Evolutionary conservation across 2,329 filamentous ascomycete species (phyloP).

Genomic region (Paraphoma chrysanthemicola): DNA sequence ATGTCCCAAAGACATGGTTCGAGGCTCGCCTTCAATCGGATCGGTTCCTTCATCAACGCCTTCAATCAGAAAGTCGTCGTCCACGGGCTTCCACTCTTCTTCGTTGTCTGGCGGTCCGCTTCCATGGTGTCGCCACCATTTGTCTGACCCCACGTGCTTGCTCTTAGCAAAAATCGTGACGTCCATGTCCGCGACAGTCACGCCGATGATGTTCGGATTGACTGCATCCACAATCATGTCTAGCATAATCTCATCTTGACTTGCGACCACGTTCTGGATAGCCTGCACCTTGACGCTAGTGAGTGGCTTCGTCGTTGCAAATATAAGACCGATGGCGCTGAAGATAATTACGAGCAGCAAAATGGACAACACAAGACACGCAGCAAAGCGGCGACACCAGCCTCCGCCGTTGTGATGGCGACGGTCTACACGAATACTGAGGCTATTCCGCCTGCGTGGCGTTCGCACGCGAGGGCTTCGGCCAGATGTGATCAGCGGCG

Average conservation of each 20-base stretch:
- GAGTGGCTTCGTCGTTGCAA: constrained; percentile 89
- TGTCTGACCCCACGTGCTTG: constrained; percentile 75
- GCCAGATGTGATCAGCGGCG: constrained; percentile 74
- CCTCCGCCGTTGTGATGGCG: constrained; percentile 61
- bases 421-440: constrained; percentile 73
- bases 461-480: constrained; percentile 63
- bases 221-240: constrained; percentile 86
- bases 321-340: constrained; percentile 86
- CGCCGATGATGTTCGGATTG: constrained; percentile 91
- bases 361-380: constrained; percentile 82
- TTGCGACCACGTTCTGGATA: constrained; percentile 89
- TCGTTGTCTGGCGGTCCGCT: constrained; percentile 25
- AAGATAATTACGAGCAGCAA: constrained; percentile 82
- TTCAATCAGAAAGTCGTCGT: constrained; percentile 13
- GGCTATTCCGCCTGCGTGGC: constrained; percentile 61
- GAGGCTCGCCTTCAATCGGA: constrained; percentile 68
- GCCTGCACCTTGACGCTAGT: constrained; percentile 77
- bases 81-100: constrained; percentile 36
- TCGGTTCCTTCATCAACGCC: constrained; percentile 64
- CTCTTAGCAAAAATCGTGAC: constrained; percentile 95
- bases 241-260: constrained; percentile 93
- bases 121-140: constrained; percentile 50
- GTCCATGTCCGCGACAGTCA: constrained; percentile 85
- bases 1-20: constrained; percentile 90
- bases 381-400: constrained; percentile 78